phyloP scores from a whole-genome alignment of 2,329 filamentous ascomycete genomes.

The Pseudocercospora fuligena region DNA sequence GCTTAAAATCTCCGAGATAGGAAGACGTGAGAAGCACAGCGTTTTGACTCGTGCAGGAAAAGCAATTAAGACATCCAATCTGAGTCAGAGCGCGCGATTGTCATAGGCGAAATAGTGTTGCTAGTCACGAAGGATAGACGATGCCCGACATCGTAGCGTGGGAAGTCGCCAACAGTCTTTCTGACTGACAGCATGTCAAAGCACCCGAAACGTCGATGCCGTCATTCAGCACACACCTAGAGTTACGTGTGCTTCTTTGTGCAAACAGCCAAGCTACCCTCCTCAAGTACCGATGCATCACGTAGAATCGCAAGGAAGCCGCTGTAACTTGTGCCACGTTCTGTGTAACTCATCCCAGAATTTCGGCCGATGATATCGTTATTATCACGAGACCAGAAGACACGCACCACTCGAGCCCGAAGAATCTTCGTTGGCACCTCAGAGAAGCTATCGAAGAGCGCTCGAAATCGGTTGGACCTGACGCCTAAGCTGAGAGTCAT shows the following conservation, averaged over 20 bases:
- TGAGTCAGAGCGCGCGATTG: neutral
- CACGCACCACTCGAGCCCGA: neutral
- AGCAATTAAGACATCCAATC: neutral
- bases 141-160: neutral
- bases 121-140: conserved; percentile 6
- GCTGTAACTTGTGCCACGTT: conserved; percentile 8
- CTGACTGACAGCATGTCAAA: conserved; percentile 10
- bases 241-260: conserved; percentile 8
- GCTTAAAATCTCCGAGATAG: neutral
- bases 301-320: neutral
- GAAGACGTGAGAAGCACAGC: neutral
- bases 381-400: conserved; percentile 6
- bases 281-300: neutral
- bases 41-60: neutral
- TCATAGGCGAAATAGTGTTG: conserved; percentile 2
- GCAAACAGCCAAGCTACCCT: neutral
- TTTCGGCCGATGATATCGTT: conserved; percentile 1
- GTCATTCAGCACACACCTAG: neutral
- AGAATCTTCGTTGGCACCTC: neutral
- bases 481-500: neutral
- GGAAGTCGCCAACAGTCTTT: neutral
- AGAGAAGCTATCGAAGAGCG: too few relatives aligned
- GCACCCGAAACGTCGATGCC: conserved; percentile 13
- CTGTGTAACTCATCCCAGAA: neutral
- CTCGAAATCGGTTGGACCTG: neutral